Evolutionary conservation across 1,139 yeast genomes (phyloP).

Genomic region (Taphrina flavorubra): DNA sequence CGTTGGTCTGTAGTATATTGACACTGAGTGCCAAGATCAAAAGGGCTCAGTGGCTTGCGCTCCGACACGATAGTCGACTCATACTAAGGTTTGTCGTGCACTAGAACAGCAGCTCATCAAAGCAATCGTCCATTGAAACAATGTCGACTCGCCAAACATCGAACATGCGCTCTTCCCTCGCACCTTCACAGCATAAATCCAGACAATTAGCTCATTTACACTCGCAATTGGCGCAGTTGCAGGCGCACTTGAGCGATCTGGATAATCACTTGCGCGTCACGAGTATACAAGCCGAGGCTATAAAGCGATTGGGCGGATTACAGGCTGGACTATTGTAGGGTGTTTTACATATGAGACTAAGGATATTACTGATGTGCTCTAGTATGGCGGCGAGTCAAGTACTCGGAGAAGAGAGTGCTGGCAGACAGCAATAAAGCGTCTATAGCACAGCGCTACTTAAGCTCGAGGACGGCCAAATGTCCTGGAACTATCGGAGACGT

Average conservation of each 20-base stretch:
- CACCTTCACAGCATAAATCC: slow-evolving; percentile 51
- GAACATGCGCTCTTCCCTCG: slow-evolving; percentile 26
- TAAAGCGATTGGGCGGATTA: slow-evolving; percentile 63
- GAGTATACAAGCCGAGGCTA: slow-evolving; percentile 62
- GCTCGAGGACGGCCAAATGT: background rate
- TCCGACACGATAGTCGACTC: too few species aligned
- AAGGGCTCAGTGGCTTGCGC: too few species aligned
- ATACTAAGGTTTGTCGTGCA: too few species aligned
- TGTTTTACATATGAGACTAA: background rate
- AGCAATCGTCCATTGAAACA: too few species aligned
- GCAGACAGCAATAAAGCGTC: slow-evolving; percentile 15
- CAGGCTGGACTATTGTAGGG: slow-evolving; percentile 61
- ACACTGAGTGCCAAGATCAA: too few species aligned
- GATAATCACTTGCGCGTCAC: slow-evolving; percentile 63
- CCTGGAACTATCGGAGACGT: background rate
- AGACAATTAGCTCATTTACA: slow-evolving; percentile 67
- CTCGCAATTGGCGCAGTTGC: slow-evolving; percentile 67
- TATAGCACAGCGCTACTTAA: background rate
- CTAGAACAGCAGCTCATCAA: background rate
- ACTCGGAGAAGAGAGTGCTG: slow-evolving; percentile 52
- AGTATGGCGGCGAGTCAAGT: slow-evolving; percentile 67
- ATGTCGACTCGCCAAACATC: slow-evolving; percentile 21
- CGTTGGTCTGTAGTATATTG: too few species aligned
- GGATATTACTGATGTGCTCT: slow-evolving; percentile 11
- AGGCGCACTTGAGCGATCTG: slow-evolving; percentile 64